Base-by-base conservation (phyloP, 31 red algal species). In the Porphyra umbilicalis region DNA sequence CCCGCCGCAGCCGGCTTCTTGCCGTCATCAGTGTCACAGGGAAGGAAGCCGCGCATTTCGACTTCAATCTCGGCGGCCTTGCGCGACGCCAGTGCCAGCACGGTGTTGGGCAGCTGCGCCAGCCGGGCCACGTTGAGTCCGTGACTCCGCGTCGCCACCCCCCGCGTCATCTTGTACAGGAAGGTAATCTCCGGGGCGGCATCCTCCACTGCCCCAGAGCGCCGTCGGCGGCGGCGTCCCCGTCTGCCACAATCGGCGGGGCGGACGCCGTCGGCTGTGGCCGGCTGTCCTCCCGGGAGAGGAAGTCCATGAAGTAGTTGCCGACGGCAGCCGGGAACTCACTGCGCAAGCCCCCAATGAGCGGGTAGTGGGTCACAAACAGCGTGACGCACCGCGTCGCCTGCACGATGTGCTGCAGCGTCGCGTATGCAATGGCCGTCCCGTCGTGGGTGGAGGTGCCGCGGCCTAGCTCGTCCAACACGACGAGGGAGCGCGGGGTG, bases 391-490 rank as follows among this genome's bases (percentile, higher is more conserved):
- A 90, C 74, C 80, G 81, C 6, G 78, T 90, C 4, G 44, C 42
- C 4, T 77, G 38, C 38, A 94, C 78, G 44, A 92, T 79, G 82
- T 95, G 81, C 32, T 83, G 75, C 38, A 98, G 91, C 15, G 88
- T 90, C 29, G 88, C 89, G 75, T 90, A 93, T 4, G 96, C 92
- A 40, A 98, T 93, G 9, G 96, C 96, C 31, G 88, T 88, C 32
- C 96, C 96, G 82, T 98, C 96, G 35, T 89, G 88, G 13, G 92
- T 95, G 7, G 90, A 93, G 0, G 91, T 93, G 39, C 91, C 91
- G 30, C 86, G 83, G 35, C 91, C 91, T n/a, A 93, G 78, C 46
- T 93, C 91, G 78, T 93, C 91, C n/a, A 93, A 32, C 1, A 93
- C 91, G 34, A 93, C 86, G 4, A 93, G 75, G 5, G 91, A 93